Percentiles rank a stretch among this genome's conserved stretches.
phyloP scores from a whole-genome alignment of 257 asterid species.

The Fraxinus americana region DNA sequence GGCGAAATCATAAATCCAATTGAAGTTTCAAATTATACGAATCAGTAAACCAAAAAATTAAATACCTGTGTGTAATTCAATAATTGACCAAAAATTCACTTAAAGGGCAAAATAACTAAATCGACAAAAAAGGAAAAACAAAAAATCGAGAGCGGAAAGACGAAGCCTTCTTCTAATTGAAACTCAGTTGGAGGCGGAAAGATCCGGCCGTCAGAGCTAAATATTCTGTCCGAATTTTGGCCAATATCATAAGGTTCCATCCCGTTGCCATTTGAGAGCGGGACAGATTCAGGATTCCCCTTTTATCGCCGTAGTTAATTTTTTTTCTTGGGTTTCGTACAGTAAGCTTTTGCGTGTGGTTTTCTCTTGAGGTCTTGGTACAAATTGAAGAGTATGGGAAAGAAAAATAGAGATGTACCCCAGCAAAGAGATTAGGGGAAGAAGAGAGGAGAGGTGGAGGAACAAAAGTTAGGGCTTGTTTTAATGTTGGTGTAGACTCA shows the following conservation, averaged over 20 bases:
- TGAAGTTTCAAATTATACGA: not conserved
- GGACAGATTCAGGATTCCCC: slow-evolving; percentile 36
- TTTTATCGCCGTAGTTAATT: no score
- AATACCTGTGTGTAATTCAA: not conserved
- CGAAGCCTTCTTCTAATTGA: slow-evolving; percentile 78
- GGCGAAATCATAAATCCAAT: not conserved
- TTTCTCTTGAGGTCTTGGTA: no score
- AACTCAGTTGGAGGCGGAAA: slow-evolving; percentile 82
- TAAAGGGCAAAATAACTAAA: not conserved
- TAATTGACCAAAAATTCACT: not conserved
- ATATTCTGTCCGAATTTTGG: slow-evolving; percentile 63
- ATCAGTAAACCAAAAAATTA: not conserved
- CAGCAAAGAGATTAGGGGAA: no score
- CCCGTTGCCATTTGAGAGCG: slow-evolving; percentile 68
- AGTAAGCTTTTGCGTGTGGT: no score
- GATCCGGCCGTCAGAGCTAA: slow-evolving; percentile 77
- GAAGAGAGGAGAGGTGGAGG: no score
- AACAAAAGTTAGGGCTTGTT: no score
- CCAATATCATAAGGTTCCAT: slow-evolving; percentile 44
- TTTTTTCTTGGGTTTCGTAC: no score
- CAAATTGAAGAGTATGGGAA: no score
- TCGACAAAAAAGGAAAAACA: not conserved
- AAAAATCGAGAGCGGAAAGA: no score
- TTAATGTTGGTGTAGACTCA: no score
- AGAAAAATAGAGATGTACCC: no score